Base-by-base conservation (phyloP, 2,329 filamentous ascomycete species). In the Aureobasidium sp. region DNA sequence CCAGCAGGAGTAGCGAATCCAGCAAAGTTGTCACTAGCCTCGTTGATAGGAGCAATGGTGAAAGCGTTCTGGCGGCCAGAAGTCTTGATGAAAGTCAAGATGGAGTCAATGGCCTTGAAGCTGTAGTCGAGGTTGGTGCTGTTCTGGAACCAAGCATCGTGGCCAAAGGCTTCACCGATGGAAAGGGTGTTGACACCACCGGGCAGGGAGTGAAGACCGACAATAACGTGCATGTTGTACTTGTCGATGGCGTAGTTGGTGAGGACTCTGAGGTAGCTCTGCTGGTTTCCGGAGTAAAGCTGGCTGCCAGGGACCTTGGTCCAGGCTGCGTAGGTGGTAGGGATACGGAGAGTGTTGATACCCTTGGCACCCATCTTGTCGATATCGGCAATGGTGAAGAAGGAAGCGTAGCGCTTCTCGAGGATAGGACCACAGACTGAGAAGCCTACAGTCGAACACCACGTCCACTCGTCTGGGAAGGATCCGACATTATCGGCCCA, bases 41-140 rank as follows among this genome's bases (percentile, higher is more conserved):
- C 73, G 65, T 76, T 76, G 65, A 76, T 70, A 5, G 73, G 72
- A 3, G 67, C 68, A 44, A 76, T 63, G 59, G 72, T 74, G 65
- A 70, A 75, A 11, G 67, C 68, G 57, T 73, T 66, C 5, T 67
- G 66, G 25, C 61, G 66, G 14, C 68, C 68, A 5, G 69, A 71
- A 11, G 58, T 59, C 50, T 69, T 61, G 51, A 76, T 71, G 61
- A 70, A 76, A 16, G 62, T 59, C 13, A 75, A 62, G 1, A 72
- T 67, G 2, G 66, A 66, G 21, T 73, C 71, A 42, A 75, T 66
- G 8, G 69, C 72, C 36, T 68, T 50, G 57, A 68, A 69, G 1
- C 70, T 73, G 48, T 70, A 73, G 41, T 71, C 68, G 8, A 75
- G 64, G 34, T 70, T 70, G 9, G 70, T 74, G 36, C 63, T 59